Base-by-base conservation (phyloP, 176 grass and related monocot genomes). In the Musa beccarii region DNA sequence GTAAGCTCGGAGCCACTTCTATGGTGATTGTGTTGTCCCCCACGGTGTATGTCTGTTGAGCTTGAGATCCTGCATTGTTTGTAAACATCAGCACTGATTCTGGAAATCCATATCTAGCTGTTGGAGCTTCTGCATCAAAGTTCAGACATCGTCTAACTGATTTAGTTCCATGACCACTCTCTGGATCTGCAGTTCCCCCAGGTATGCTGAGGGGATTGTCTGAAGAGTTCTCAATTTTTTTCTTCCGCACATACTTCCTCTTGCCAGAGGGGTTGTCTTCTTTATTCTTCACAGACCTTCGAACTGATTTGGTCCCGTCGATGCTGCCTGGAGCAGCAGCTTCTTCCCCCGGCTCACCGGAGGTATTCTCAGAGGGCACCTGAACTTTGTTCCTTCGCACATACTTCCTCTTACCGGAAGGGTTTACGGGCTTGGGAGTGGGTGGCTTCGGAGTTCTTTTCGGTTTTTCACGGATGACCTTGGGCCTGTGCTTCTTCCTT, bases 401-500 rank as follows among this genome's bases (percentile, higher is more conserved):
- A 85, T 92, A 96, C 51, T 89, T 96, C 79, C 92, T 85, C 75
- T 92, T 89, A 28, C 68, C 69, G 71, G 76, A 59, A 54, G 84
- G 69, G 28, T 83, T 72, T 59, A 77, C 21, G 13, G 79, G 78
- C 65, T 84, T 86, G 13, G 84, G 77, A 79, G 84, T 87, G 49
- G 67, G 81, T 70, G 81, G 76, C 62, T 84, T 95, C 68, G 78
- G 59, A 49, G 72, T 23, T 76, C 83, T 87, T 11, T 76, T n/a
- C 70, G 78, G 66, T 51, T 89, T 84, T 79, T 91, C 86, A 78
- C 66, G 83, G 61, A 89, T 77, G 70, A 96, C 92, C 80, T 96
- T 96, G 12, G 92, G 89, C 71, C 89, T 89, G 23, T 84, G 85
- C 53, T 87, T 96, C 70, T 81, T 89, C 63, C 84, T 87, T 80